A percentile compares a stretch with the other conserved stretches of the same genome.
Conservation (phyloP, 2,329 filamentous ascomycete species). For the Xylariaceae sp. region DNA sequence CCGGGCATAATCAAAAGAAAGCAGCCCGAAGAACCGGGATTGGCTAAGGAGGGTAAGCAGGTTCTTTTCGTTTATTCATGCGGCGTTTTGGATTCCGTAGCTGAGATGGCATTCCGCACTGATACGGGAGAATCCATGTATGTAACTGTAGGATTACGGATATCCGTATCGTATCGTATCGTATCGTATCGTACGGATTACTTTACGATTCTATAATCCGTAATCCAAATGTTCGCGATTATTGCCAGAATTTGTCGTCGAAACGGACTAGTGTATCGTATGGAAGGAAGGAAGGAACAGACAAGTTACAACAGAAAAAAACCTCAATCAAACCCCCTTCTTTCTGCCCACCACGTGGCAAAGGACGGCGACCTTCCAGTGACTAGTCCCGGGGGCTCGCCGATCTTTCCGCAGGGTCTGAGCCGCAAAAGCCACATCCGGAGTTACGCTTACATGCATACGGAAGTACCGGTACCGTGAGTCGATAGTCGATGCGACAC, state of each 20-base stretch:
- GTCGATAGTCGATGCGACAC: no score
- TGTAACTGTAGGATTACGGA: not conserved
- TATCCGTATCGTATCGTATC: no score
- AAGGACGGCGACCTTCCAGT: not conserved
- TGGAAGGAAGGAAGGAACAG: not conserved
- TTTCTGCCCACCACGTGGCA: not conserved
- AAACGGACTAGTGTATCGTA: no score
- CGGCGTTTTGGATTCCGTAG: not conserved
- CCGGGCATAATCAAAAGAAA: not conserved
- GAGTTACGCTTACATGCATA: not conserved
- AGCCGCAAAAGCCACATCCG: conserved; percentile 1
- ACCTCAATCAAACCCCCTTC: not conserved
- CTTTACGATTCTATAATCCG: no score
- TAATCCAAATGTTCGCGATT: no score
- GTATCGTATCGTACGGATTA: no score
- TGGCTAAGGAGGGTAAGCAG: not conserved
- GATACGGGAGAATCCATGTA: not conserved
- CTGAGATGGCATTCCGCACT: no score
- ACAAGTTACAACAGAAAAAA: no score
- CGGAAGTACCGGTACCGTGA: not conserved
- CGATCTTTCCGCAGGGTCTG: not conserved
- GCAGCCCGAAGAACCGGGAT: not conserved
- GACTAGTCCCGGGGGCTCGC: not conserved
- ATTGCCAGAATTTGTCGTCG: no score
- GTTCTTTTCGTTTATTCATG: not conserved